Percentiles rank a stretch among this genome's conserved stretches.
Evolutionary conservation across 2,329 filamentous ascomycete species (phyloP).

Genomic region (Sclerotinia spermophila): DNA sequence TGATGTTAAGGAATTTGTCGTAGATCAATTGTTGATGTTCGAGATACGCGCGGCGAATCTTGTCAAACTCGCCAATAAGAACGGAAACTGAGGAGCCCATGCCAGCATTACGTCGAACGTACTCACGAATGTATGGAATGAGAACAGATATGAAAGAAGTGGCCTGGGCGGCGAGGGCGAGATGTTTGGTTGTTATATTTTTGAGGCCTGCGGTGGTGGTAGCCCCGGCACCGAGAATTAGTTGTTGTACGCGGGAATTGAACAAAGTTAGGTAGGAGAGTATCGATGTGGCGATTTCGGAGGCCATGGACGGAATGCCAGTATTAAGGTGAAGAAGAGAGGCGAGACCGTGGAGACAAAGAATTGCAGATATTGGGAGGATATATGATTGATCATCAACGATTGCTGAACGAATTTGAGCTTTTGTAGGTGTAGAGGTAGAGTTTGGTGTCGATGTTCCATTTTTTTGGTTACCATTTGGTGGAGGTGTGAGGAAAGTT

Average conservation of each 20-base stretch:
- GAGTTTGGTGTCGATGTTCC: slow-evolving; percentile 34
- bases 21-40: slow-evolving; percentile 71
- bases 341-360: slow-evolving; percentile 77
- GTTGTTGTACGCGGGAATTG: slow-evolving; percentile 92
- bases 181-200: slow-evolving; percentile 94
- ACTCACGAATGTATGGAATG: slow-evolving; percentile 87
- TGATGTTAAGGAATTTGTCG: slow-evolving; percentile 71
- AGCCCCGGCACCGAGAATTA: slow-evolving; percentile 92
- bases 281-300: slow-evolving; percentile 74
- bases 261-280: slow-evolving; percentile 88
- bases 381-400: slow-evolving; percentile 85
- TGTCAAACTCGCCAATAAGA: slow-evolving; percentile 46
- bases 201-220: slow-evolving; percentile 84
- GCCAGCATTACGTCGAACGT: slow-evolving; percentile 70
- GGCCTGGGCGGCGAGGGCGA: slow-evolving; percentile 86
- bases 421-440: slow-evolving; percentile 44
- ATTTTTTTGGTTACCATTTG: slow-evolving; percentile 36
- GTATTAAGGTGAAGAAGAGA: slow-evolving; percentile 79
- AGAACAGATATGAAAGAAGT: slow-evolving; percentile 82
- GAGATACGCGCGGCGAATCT: slow-evolving; percentile 41
- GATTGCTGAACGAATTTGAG: slow-evolving; percentile 66
- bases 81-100: slow-evolving; percentile 49
- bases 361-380: slow-evolving; percentile 76
- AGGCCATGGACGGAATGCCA: slow-evolving; percentile 83
- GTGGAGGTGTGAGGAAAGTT: slow-evolving; percentile 3